Base-by-base conservation (phyloP, 495 filamentous ascomycete genomes). In the Annulohypoxylon stygium region DNA sequence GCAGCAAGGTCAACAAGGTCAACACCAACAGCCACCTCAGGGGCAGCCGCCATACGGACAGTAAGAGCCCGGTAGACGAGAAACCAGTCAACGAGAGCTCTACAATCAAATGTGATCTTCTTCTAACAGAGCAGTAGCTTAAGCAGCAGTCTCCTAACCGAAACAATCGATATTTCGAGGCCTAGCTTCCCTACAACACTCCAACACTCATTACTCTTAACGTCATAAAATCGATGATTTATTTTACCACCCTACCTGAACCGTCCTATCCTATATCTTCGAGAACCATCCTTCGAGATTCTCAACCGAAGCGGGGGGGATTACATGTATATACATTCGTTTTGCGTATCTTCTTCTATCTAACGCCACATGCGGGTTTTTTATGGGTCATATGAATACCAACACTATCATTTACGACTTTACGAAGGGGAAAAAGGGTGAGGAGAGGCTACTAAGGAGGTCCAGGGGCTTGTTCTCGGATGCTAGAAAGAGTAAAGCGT, bases 11-110 rank as follows among this genome's bases (percentile, higher is more conserved):
- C 67, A 69, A 41, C 75, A 67, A 23, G 33, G n/a, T 2, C 70
- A 63, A 4, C 64, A 68, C 12, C 76, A 71, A 12, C 76, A 71
- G 6, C 81, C 76, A 34, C 79, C 79, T 39, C 76, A 73, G 73
- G 75, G 80, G 74, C 48, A 80, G 68, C 64, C 80, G 66, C 63
- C 78, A 72, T 79, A 80, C 65, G 79, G 63, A 73, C 18, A 58
- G 61, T 33, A 43, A 39, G 51, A 33, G 20, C 45, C 14, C 37
- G 4, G 45, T 36, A 48, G 25, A 33, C 18, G 11, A 26, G 41
- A 61, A 11, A 20, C 20, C 14, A 41, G 14, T 23, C 37, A 58
- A 53, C 64, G 36, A 47, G 23, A 55, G 20, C 26, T 63, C 33
- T 30, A 43, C 26, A 34, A 18, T 37, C 36, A 18, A 59, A 39